Base-by-base conservation (phyloP, 2,329 filamentous ascomycete genomes). In the Nakataea oryzae region DNA sequence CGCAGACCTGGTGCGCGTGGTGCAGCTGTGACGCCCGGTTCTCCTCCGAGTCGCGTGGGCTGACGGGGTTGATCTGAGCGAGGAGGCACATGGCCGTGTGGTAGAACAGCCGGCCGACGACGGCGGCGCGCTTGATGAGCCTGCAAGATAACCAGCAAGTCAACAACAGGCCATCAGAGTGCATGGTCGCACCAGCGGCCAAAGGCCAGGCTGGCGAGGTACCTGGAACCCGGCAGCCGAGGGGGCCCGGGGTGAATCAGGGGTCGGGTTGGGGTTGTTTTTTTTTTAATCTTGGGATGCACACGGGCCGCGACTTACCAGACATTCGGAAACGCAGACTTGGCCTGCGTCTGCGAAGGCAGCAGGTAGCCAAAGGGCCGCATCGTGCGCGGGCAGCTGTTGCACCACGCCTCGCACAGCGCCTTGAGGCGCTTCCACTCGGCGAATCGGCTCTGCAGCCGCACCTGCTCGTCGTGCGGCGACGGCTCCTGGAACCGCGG, bases 1-100 rank as follows among this genome's bases (percentile, higher is more conserved):
- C 93, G 70, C 93, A 97, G 28, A 96, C 88, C 71, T 93, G 88
- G 67, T 89, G 87, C 0, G 91, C 88, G 70, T 97, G 91, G 64
- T 85, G 84, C 59, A 87, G 79, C 67, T 89, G 86, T 69, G 89
- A 81, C 5, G 82, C 79, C 58, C 82, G 83, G 84, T 93, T 90
- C 64, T 91, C 87, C 4, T 84, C 78, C 24, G 78, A 78, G 50
- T 84, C 80, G 9, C 81, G 76, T 13, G 83, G 78, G 50, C 86
- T 80, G 60, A 88, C 73, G 0, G 93, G 93, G 71, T 96, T 88
- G 27, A 87, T 87, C 67, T 93, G 90, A 3, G 89, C 85, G 6
- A 97, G 81, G 41, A 97, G 76, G 65, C 90, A 88, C 75, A 93
- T 88, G 27, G 90, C 87, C 0, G 90, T 95, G 71, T 97, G 93